Evolutionary conservation across 768 basidiomycete species (phyloP), one percentile per base, ranked within the genome.

Genomic region (Lentinula guzmanii): DNA sequence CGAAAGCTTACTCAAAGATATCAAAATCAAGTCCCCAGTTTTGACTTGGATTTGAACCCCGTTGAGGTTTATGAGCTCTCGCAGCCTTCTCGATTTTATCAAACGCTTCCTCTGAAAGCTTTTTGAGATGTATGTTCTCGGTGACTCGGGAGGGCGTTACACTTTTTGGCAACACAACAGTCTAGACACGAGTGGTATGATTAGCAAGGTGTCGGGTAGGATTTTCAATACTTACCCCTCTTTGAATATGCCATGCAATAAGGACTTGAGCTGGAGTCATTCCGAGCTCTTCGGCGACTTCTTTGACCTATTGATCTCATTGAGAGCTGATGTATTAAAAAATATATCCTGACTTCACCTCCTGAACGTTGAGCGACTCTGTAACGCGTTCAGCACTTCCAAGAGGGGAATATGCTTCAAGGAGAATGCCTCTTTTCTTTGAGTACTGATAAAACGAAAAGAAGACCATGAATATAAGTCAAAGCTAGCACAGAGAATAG

Each of bases 351-450:
- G n/a, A 16, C 52, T 52, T 2, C 62, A 81, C 85, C 75, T 80
- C 83, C 16, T 86, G 85, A 37, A 86, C 73, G n/a, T 76, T 67
- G 52, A 91, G 79, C 7, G 80, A 79, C 62, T 83, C 76, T 60
- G 79, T 76, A 7, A 89, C 87, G 65, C 80, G 81, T 48, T 79
- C 75, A 54, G 73, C 76, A 64, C 89, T 82, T 53, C 89, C 89
- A 2, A 91, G 78, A 1, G 90, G 90, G 11, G 89, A 91, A 73
- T 90, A 91, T 10, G 90, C 88, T 67, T 90, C 85, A 3, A 90
- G 78, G 13, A 91, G 76, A 18, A 91, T 67, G 16, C 76, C 76
- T 62, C 87, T 81, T 51, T 85, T 82, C 69, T 85, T 84, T 1
- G 88, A 76, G 87, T 87, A 92, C 84, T 87, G 4, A 53, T 41